Percentiles rank a stretch among this genome's conserved stretches.
These are phyloP conservation scores for Lizonia empirigonia DNA, from an alignment of 2,329 filamentous ascomycete genomes.

Conservation along the genomic window DNA sequence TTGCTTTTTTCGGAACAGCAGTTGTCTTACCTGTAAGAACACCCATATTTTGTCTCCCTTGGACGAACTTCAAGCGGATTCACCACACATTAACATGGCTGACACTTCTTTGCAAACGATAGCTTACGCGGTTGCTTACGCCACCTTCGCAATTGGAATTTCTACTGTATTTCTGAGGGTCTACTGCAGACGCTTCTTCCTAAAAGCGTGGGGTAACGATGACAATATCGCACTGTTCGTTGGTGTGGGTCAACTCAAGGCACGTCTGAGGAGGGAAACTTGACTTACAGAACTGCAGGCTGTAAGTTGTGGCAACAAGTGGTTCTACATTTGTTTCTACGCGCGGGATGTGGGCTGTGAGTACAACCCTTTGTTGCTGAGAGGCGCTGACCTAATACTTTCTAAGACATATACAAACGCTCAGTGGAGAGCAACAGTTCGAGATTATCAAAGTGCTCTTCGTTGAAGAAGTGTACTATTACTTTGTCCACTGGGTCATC, in stretches of 20 bases:
- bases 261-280: not conserved
- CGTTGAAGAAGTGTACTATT: slow-evolving; percentile 41
- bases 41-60: too few relatives aligned
- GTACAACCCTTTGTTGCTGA: not conserved
- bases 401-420: not conserved
- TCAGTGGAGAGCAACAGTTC: slow-evolving; percentile 8
- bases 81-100: slow-evolving; percentile 8
- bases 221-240: slow-evolving; percentile 25
- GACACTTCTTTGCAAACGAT: slow-evolving; percentile 23
- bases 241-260: slow-evolving; percentile 9
- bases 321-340: slow-evolving; percentile 30
- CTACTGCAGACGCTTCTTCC: slow-evolving; percentile 23
- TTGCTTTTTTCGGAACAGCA: not conserved
- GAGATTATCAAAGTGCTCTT: slow-evolving; percentile 30
- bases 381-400: not conserved
- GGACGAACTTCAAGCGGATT: not conserved
- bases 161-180: slow-evolving; percentile 23
- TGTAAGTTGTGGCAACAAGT: slow-evolving; percentile 26
- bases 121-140: slow-evolving; percentile 26
- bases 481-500: slow-evolving; percentile 39
- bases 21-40: not conserved
- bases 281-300: slow-evolving; percentile 5
- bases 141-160: slow-evolving; percentile 23
- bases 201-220: slow-evolving; percentile 27
- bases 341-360: slow-evolving; percentile 30